Evolutionary conservation across 208 protist genomes (phyloP).

Genomic region (Crithidia fasciculata): DNA sequence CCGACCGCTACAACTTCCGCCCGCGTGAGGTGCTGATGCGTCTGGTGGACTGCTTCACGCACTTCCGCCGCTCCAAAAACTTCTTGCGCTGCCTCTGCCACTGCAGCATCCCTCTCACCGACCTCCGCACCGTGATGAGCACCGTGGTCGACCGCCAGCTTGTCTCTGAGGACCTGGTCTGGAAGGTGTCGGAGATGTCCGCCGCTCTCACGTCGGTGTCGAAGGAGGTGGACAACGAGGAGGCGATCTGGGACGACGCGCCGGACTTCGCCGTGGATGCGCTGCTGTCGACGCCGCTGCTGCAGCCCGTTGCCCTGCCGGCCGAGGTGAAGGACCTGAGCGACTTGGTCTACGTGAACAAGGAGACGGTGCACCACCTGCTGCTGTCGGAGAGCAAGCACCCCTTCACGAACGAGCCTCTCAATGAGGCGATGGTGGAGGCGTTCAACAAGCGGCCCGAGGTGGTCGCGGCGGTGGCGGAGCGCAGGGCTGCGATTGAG

Average conservation of each 20-base stretch:
- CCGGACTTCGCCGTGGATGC: conserved; percentile 87
- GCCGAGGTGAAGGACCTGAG: conserved; percentile 79
- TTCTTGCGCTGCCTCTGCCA: conserved; percentile 83
- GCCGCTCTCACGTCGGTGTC: conserved; percentile 51
- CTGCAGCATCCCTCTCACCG: conserved; percentile 67
- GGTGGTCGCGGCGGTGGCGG: conserved; percentile 51
- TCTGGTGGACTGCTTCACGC: conserved; percentile 83
- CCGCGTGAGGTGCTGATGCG: conserved; percentile 79
- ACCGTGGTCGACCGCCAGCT: conserved; percentile 72
- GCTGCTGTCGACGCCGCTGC: conserved; percentile 80
- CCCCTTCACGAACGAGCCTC: conserved; percentile 89
- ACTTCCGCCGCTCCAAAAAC: conserved; percentile 70
- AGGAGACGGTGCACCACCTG: conserved; percentile 84
- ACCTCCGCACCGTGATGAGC: conserved; percentile 61
- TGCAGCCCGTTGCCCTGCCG: conserved; percentile 83
- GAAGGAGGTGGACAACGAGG: conserved; percentile 71
- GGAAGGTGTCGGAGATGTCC: conserved; percentile 72
- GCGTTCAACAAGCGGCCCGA: conserved; percentile 81
- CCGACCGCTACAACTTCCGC: conserved; percentile 78
- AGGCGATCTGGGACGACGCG: conserved; percentile 85
- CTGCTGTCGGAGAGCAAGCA: conserved; percentile 88
- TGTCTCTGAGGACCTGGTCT: conserved; percentile 60
- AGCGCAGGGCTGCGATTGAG: conserved; percentile 60
- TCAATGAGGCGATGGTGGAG: conserved; percentile 85
- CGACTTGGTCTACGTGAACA: conserved; percentile 84